A percentile compares a stretch with the other conserved stretches of the same genome.
Evolutionary conservation across 495 filamentous ascomycete genomes (phyloP).

Genomic region (Trichocladium uniseriatum): DNA sequence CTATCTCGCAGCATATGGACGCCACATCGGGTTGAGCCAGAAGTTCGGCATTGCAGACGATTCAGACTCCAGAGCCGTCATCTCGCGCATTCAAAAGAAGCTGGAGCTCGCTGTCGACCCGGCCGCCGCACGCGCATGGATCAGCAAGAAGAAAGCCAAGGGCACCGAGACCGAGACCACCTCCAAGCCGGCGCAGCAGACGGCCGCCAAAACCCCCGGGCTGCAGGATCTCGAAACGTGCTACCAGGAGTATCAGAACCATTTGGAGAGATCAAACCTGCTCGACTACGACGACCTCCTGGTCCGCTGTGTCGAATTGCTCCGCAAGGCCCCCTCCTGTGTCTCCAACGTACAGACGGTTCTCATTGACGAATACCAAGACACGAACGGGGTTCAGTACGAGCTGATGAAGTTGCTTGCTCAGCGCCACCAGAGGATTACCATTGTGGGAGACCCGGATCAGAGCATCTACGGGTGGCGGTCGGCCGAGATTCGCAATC

Average conservation of each 20-base stretch:
- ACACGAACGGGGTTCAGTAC: slow-evolving; percentile 93
- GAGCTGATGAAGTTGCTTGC: slow-evolving; percentile 91
- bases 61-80: slow-evolving; percentile 64
- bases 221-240: slow-evolving; percentile 50
- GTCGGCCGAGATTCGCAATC: slow-evolving; percentile 90
- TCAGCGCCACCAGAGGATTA: slow-evolving; percentile 60
- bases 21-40: slow-evolving; percentile 68
- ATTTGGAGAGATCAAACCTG: slow-evolving; percentile 66
- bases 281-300: slow-evolving; percentile 96
- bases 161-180: slow-evolving; percentile 38
- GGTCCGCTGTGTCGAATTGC: slow-evolving; percentile 70
- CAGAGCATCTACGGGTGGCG: slow-evolving; percentile 98
- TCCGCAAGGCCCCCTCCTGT: slow-evolving; percentile 68
- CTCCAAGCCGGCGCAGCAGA: slow-evolving; percentile 12
- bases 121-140: slow-evolving; percentile 56
- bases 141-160: slow-evolving; percentile 79
- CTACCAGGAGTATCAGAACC: slow-evolving; percentile 69
- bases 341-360: slow-evolving; percentile 87
- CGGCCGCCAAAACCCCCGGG: slow-evolving; percentile 43
- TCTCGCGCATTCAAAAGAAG: slow-evolving; percentile 77
- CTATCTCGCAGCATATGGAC: slow-evolving; percentile 79
- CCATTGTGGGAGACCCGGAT: slow-evolving; percentile 94
- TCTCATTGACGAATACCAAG: slow-evolving; percentile 96
- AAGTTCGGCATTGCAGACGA: slow-evolving; percentile 94
- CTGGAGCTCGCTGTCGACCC: slow-evolving; percentile 59